Percentiles rank a stretch among this genome's conserved stretches.
Conservation (phyloP, 23 red algal genomes). For the Gracilariopsis chorda region DNA sequence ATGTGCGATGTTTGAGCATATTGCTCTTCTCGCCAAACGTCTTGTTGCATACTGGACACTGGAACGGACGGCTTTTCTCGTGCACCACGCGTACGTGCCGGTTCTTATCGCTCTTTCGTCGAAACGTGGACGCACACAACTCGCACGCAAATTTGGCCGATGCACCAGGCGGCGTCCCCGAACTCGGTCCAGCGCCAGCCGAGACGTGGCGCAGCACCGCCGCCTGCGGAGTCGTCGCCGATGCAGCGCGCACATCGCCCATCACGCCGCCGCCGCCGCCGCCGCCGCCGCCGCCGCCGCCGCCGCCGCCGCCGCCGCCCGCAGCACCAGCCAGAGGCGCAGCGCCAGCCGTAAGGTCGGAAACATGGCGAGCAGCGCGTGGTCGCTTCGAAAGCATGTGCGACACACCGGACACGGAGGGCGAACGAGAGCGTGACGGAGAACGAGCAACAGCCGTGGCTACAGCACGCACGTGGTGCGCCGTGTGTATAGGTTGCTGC, state of each 20-base stretch:
- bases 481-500: not conserved
- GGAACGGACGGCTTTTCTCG: conserved; percentile 57
- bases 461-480: not conserved
- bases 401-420: conserved; percentile 30
- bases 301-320: not conserved
- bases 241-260: not conserved
- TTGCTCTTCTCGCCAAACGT: conserved; percentile 66
- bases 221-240: not conserved
- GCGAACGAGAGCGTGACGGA: conserved; percentile 3
- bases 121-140: conserved; percentile 22
- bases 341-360: not conserved
- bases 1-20: conserved; percentile 52
- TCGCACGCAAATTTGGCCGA: conserved; percentile 10
- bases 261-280: not conserved
- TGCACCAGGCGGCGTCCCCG: not conserved
- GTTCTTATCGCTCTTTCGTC: conserved; percentile 60
- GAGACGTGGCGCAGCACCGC: not conserved
- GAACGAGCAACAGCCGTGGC: not conserved
- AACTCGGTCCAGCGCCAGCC: not conserved
- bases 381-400: not conserved
- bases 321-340: not conserved
- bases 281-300: not conserved
- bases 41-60: conserved; percentile 36
- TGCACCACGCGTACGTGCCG: conserved; percentile 64
- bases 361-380: not conserved